phyloP scores from a whole-genome alignment of 75 land plant genomes.

The Selaginella tamariscina region DNA sequence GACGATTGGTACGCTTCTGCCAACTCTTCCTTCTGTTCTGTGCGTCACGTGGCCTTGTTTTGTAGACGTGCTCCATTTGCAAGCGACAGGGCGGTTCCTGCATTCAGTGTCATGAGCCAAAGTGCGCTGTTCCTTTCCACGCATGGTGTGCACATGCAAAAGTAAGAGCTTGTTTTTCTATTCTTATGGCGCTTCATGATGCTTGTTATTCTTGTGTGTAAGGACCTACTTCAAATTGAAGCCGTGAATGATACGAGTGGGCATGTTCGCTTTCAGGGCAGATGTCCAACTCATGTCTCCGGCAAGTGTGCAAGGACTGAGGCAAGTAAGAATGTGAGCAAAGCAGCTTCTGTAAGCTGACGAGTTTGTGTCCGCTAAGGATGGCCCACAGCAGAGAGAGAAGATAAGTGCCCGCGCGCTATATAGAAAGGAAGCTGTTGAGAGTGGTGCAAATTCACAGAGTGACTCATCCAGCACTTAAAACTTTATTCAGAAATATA shows the following conservation, averaged over 20 bases:
- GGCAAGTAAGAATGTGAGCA: constrained; percentile 19
- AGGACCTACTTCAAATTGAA: constrained; percentile 77
- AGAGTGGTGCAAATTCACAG: no score
- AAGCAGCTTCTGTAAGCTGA: no score
- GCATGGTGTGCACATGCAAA: constrained; percentile 88
- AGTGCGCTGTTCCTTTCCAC: constrained; percentile 51
- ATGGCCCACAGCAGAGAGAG: no score
- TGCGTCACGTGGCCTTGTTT: constrained; percentile 9
- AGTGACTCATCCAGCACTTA: no score
- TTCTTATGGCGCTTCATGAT: not conserved
- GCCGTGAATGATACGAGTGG: constrained; percentile 44
- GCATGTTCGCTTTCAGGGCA: constrained; percentile 66
- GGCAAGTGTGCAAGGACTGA: constrained; percentile 62
- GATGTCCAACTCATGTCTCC: constrained; percentile 48
- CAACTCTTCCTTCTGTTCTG: not conserved
- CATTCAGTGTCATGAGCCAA: constrained; percentile 52
- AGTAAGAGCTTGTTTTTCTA: constrained; percentile 25
- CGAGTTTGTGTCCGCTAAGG: no score
- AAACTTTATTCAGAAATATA: no score
- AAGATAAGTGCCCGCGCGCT: no score
- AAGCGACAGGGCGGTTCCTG: constrained; percentile 67
- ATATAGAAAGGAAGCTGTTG: no score
- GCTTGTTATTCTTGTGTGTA: constrained; percentile 1
- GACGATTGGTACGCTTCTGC: constrained; percentile 32
- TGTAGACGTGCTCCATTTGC: constrained; percentile 72